phyloP scores from a whole-genome alignment of 805 yeast genomes.

The Ascoidea rubescens region DNA sequence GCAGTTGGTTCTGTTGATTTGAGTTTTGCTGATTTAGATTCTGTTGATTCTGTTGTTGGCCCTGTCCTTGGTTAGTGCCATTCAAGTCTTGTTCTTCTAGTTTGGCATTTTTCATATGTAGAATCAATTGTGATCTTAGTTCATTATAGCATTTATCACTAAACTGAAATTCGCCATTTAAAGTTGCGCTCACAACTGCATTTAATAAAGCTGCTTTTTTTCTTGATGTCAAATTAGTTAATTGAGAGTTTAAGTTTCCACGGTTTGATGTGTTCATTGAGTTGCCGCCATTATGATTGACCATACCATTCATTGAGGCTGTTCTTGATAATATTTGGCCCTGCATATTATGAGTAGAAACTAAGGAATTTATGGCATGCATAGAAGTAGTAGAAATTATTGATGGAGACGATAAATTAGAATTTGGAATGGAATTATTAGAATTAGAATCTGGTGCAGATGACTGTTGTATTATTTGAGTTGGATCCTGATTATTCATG shows the following conservation, averaged over 20 bases:
- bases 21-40: too few species aligned
- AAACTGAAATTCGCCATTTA: conserved; percentile 13
- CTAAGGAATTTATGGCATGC: not conserved
- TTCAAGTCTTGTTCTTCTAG: not conserved
- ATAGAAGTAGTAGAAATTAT: not conserved
- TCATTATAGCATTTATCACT: conserved; percentile 16
- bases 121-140: conserved; percentile 10
- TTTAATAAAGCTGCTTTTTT: conserved; percentile 5
- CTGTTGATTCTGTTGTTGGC: too few species aligned
- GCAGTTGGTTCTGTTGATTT: too few species aligned
- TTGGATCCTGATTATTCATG: not conserved
- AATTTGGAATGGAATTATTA: not conserved
- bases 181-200: conserved; percentile 7
- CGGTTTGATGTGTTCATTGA: not conserved
- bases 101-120: not conserved
- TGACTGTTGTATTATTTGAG: not conserved
- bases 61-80: not conserved
- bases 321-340: not conserved
- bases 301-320: not conserved
- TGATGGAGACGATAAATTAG: not conserved
- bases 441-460: not conserved
- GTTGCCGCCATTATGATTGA: too few species aligned
- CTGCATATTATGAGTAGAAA: not conserved
- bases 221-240: conserved; percentile 2
- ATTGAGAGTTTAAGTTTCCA: not conserved